These are phyloP conservation scores for Nidularia pulvinata DNA, from an alignment of 768 basidiomycete species.

Conservation along the genomic window DNA sequence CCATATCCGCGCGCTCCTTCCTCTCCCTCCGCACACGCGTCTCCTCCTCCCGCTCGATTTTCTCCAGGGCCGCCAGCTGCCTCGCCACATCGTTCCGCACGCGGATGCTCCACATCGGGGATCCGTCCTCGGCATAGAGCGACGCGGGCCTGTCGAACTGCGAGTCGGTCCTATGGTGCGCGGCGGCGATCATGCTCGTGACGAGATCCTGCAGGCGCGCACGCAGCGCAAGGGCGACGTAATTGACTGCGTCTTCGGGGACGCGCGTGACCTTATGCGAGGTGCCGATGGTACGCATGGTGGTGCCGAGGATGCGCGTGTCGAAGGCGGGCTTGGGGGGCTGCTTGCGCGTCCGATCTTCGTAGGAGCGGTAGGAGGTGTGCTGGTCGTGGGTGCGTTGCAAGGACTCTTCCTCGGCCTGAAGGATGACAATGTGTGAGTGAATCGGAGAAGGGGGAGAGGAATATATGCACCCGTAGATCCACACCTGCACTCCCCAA, in stretches of 20 bases:
- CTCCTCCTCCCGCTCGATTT: conserved; percentile 84
- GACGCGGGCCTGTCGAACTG: conserved; percentile 69
- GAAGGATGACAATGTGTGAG: background rate
- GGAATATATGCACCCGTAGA: conserved; percentile 53
- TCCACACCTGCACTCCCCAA: conserved; percentile 88
- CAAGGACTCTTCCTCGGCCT: conserved; percentile 88
- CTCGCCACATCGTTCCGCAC: conserved; percentile 82
- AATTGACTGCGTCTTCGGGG: conserved; percentile 73
- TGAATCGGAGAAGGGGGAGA: background rate
- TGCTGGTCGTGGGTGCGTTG: conserved; percentile 67
- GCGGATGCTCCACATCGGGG: conserved; percentile 82
- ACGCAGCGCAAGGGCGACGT: conserved; percentile 79
- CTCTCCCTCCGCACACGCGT: conserved; percentile 70
- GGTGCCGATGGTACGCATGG: conserved; percentile 67
- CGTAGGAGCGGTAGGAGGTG: conserved; percentile 61
- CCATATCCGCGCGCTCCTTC: conserved; percentile 74
- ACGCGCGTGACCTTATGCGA: conserved; percentile 68
- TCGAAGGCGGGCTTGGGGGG: conserved; percentile 71
- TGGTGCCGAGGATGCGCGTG: conserved; percentile 57
- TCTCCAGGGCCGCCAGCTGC: conserved; percentile 75
- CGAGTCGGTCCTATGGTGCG: conserved; percentile 68
- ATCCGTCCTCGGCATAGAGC: conserved; percentile 62
- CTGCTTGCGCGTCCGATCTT: conserved; percentile 82
- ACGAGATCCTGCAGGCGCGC: conserved; percentile 72
- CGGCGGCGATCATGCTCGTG: conserved; percentile 64